Evolutionary conservation across 768 basidiomycete genomes (phyloP).

Genomic region (Lactarius indigo): DNA sequence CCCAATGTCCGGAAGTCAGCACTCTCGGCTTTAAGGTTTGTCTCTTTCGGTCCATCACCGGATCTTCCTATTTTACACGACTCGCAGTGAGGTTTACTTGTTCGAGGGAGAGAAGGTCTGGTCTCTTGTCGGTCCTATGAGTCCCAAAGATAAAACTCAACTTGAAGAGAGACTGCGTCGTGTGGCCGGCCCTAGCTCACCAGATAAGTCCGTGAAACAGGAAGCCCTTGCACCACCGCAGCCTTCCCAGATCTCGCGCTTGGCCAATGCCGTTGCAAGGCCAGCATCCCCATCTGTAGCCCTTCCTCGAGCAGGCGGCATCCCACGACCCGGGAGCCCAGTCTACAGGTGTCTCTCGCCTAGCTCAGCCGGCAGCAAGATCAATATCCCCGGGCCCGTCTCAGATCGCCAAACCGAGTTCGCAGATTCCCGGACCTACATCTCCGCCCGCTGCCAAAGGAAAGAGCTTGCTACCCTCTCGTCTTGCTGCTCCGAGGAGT

Average conservation of each 20-base stretch:
- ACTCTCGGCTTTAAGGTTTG: conserved; percentile 73
- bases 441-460: conserved; percentile 46
- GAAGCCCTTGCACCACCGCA: conserved; percentile 41
- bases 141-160: conserved; percentile 87
- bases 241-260: conserved; percentile 47
- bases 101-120: conserved; percentile 85
- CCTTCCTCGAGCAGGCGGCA: conserved; percentile 39
- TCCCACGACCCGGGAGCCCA: conserved; percentile 50
- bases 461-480: conserved; percentile 71
- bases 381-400: conserved; percentile 39
- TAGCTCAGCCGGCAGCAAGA: conserved; percentile 39
- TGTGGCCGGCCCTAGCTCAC: conserved; percentile 62
- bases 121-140: conserved; percentile 68
- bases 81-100: conserved; percentile 69
- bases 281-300: conserved; percentile 47
- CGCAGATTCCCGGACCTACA: conserved; percentile 33
- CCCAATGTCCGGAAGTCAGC: conserved; percentile 85
- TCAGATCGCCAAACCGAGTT: conserved; percentile 26
- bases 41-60: conserved; percentile 18
- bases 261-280: conserved; percentile 45
- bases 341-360: conserved; percentile 39
- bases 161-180: conserved; percentile 86
- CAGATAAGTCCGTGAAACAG: conserved; percentile 40
- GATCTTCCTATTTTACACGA: conserved; percentile 10
- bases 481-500: conserved; percentile 62